Evolutionary conservation across 1,284 basidiomycete genomes (phyloP).

Genomic region (Trichosporon inkin): DNA sequence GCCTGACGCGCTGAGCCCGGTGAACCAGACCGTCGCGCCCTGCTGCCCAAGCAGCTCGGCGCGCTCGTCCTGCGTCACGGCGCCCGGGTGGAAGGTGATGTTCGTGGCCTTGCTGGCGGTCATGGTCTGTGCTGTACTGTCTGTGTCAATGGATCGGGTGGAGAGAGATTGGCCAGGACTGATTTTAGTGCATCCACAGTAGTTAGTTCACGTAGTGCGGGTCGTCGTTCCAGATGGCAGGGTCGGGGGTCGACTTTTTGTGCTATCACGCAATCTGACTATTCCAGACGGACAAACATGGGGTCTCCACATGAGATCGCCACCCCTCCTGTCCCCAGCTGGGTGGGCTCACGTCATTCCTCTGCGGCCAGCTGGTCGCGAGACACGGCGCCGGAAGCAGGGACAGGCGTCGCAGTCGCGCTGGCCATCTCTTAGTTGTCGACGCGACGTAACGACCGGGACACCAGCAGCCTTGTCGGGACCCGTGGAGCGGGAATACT

Average conservation of each 20-base stretch:
- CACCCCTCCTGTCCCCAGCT: not conserved
- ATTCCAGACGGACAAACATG: constrained; percentile 8
- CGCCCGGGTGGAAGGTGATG: constrained; percentile 80
- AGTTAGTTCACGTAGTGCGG: not conserved
- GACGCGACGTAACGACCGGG: too few species aligned
- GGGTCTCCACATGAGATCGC: not conserved
- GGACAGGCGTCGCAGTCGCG: too few species aligned
- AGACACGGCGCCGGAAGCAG: too few species aligned
- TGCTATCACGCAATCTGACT: constrained; percentile 3
- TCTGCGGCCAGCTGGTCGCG: not conserved
- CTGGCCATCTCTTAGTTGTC: too few species aligned
- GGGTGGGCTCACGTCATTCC: not conserved
- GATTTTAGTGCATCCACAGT: not conserved
- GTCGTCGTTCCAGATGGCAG: not conserved
- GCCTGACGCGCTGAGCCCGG: constrained; percentile 85
- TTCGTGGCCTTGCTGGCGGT: constrained; percentile 66
- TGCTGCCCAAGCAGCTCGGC: constrained; percentile 65
- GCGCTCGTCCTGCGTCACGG: constrained; percentile 67
- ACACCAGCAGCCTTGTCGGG: too few species aligned
- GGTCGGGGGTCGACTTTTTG: not conserved
- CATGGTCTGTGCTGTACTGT: constrained; percentile 2
- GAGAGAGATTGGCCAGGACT: not conserved
- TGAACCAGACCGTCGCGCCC: constrained; percentile 89
- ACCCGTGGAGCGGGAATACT: too few species aligned
- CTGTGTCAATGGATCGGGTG: not conserved